Conservation (phyloP, 805 yeast species). For the Pachysolen tannophilus region DNA sequence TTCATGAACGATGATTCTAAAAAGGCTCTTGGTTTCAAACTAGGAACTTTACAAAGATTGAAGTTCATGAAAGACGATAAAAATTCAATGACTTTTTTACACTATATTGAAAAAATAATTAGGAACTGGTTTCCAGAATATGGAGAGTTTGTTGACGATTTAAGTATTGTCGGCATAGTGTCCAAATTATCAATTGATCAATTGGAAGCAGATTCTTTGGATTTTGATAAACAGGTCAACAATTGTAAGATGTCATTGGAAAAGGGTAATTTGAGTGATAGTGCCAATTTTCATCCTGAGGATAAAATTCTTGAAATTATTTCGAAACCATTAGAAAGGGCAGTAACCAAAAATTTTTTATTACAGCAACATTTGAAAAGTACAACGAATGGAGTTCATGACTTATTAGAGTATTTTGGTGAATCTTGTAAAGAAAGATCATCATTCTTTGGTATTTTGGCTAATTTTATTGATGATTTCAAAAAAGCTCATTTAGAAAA, state of each 20-base stretch:
- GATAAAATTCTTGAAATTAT: conserved; percentile 53
- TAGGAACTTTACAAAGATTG: conserved; percentile 60
- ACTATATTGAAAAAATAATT: conserved; percentile 65
- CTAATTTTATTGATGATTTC: conserved; percentile 73
- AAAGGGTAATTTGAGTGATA: conserved; percentile 58
- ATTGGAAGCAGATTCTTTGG: conserved; percentile 49
- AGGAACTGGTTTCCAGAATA: conserved; percentile 59
- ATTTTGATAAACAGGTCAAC: conserved; percentile 40
- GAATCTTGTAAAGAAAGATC: conserved; percentile 68
- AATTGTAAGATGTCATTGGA: conserved; percentile 47
- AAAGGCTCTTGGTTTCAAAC: conserved; percentile 62
- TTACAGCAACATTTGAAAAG: conserved; percentile 55
- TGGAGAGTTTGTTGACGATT: conserved; percentile 52
- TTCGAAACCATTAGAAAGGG: conserved; percentile 61
- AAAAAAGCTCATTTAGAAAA: conserved; percentile 77
- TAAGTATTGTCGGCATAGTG: conserved; percentile 42
- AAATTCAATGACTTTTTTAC: conserved; percentile 63
- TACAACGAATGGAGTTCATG: conserved; percentile 57
- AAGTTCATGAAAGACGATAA: conserved; percentile 66
- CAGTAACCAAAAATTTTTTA: conserved; percentile 59
- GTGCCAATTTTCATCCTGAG: conserved; percentile 53
- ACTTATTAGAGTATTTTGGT: conserved; percentile 80
- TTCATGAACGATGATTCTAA: conserved; percentile 70
- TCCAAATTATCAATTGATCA: conserved; percentile 59
- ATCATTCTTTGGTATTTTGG: conserved; percentile 70